These are phyloP conservation scores for Globisporangium cystogenes DNA, from an alignment of 352 stramenopile genomes.

Conservation along the genomic window DNA sequence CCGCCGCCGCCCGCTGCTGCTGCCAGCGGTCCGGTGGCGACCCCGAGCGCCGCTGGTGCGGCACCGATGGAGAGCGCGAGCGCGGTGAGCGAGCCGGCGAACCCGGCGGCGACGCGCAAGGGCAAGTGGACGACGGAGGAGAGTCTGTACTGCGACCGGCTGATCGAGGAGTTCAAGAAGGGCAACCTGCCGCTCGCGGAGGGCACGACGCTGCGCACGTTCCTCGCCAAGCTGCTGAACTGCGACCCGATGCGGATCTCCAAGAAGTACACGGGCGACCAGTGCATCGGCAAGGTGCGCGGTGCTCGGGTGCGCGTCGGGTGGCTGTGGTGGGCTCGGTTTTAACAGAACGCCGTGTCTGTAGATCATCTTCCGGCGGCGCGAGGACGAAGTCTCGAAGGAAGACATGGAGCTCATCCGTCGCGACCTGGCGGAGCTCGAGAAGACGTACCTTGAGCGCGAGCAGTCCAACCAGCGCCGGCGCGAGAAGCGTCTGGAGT, in stretches of 20 bases:
- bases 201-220: conserved; percentile 96
- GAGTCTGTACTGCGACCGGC: conserved; percentile 95
- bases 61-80: not conserved
- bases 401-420: conserved; percentile 77
- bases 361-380: conserved; percentile 43
- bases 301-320: conserved; percentile 1
- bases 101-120: conserved; percentile 66
- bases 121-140: conserved; percentile 98
- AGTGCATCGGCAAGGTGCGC: conserved; percentile 96
- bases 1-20: not conserved
- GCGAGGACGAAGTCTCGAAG: conserved; percentile 71
- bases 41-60: not conserved
- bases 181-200: conserved; percentile 96
- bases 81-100: conserved; percentile 6
- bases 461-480: conserved; percentile 93
- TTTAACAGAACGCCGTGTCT: no score
- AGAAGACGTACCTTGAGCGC: conserved; percentile 95
- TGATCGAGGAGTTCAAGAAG: conserved; percentile 97
- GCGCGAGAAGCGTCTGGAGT: conserved; percentile 81
- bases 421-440: conserved; percentile 83
- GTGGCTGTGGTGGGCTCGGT: no score
- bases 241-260: conserved; percentile 99
- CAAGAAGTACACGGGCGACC: conserved; percentile 98
- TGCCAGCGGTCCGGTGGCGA: not conserved
- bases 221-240: conserved; percentile 97